phyloP scores from a whole-genome alignment of 768 basidiomycete genomes.

The Tylopilus sp. region DNA sequence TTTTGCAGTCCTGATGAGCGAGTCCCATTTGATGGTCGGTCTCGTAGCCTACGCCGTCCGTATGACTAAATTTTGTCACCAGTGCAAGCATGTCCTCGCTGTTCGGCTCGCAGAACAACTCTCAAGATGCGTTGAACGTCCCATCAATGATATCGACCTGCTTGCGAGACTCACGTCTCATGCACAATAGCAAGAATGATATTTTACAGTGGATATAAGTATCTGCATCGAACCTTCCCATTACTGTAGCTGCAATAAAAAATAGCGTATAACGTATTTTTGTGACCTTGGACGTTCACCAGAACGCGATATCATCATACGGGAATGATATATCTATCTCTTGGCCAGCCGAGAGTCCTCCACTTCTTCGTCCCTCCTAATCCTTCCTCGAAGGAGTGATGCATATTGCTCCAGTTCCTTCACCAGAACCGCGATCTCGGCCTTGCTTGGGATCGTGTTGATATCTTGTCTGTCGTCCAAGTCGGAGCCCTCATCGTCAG shows the following conservation, averaged over 20 bases:
- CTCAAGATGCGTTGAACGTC: conserved; percentile 47
- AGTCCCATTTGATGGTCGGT: conserved; percentile 62
- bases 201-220: conserved; percentile 7
- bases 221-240: conserved; percentile 12
- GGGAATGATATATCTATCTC: conserved; percentile 12
- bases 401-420: conserved; percentile 58
- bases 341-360: conserved; percentile 2
- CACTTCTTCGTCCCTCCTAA: conserved; percentile 30
- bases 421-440: conserved; percentile 45
- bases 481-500: conserved; percentile 8
- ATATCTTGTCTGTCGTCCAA: conserved; percentile 4
- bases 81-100: conserved; percentile 85
- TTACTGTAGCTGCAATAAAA: conserved; percentile 17
- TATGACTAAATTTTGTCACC: conserved; percentile 1
- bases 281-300: conserved; percentile 1
- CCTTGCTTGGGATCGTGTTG: conserved; percentile 19
- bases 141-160: conserved; percentile 47
- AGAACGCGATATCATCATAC: conserved; percentile 3
- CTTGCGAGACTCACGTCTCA: conserved; percentile 27
- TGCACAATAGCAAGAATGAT: conserved; percentile 5
- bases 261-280: conserved; percentile 26
- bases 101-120: conserved; percentile 56
- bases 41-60: background rate
- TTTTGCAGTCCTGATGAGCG: conserved; percentile 56
- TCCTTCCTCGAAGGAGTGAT: conserved; percentile 56